Base-by-base conservation (phyloP, 805 yeast species). In the Zygosaccharomyces gambellarensis region DNA sequence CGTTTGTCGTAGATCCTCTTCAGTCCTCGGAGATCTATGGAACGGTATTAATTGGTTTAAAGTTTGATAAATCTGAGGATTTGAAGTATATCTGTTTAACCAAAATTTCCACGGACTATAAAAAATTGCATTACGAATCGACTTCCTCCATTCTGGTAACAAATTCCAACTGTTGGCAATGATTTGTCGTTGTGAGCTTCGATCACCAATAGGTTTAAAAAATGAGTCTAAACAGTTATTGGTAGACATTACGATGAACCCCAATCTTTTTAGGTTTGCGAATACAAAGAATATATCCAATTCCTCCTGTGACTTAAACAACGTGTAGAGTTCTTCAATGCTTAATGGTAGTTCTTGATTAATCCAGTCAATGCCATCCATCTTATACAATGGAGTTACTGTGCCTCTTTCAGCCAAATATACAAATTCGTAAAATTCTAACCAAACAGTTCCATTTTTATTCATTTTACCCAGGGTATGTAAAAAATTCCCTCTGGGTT, bases 341-440 rank as follows among this genome's bases (percentile, higher is more conserved):
- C 83, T 76, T 60, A 90, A 60, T 3, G 78, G 72, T 1, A 67
- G 56, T 23, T 66, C 71, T 5, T 67, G 56, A 5, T 56, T 61
- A 2, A 58, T 60, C 12, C 45, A 46, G 14, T 50, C 57, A 54
- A 51, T 55, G 50, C 34, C 46, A 55, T 43, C 38, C 45, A 29
- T 42, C 38, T 31, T 54, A 62, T 21, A 64, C 54, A 58, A 74
- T 21, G 80, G 76, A 29, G 74, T 69, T 57, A 79, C 64, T 2
- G 83, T 74, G 1, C 97, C 97, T 61, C 98, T 72, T 63, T 90
- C 96, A 1, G 83, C 78, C 48, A 90, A 69, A 64, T 90, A 90
- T 1, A 89, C 70, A 6, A 83, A 76, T 58, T 90, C 98, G 50
- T 87, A 81, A 14, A 79, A 78, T 21, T 67, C 71, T 32, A 90